Evolutionary conservation across 1,284 basidiomycete genomes (phyloP).

Genomic region (Malassezia dermatis): DNA sequence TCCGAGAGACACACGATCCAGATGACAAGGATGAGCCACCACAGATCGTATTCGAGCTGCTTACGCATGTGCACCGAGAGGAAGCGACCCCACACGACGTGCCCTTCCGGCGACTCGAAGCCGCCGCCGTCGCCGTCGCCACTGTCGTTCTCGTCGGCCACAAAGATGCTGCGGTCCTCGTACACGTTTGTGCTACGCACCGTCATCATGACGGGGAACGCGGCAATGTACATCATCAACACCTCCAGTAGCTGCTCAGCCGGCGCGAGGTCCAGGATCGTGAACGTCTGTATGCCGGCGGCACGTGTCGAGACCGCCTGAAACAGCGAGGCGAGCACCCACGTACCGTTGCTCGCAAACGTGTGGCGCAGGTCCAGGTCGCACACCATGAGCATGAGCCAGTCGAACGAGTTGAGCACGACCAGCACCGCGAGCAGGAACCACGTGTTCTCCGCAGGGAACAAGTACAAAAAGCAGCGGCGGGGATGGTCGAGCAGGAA

Average conservation of each 20-base stretch:
- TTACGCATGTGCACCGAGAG: constrained; percentile 67
- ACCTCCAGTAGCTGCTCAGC: constrained; percentile 74
- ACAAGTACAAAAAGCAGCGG: constrained; percentile 82
- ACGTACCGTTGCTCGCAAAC: constrained; percentile 54
- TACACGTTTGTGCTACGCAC: constrained; percentile 98
- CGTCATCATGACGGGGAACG: constrained; percentile 56
- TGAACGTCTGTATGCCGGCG: constrained; percentile 71
- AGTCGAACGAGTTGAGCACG: constrained; percentile 60
- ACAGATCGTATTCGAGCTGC: constrained; percentile 65
- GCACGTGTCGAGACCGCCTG: constrained; percentile 63
- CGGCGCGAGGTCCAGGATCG: constrained; percentile 63
- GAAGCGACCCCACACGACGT: constrained; percentile 61
- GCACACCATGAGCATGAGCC: constrained; percentile 75
- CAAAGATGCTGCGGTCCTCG: constrained; percentile 59
- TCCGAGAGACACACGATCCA: constrained; percentile 48
- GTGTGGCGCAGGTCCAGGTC: constrained; percentile 50
- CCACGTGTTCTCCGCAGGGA: constrained; percentile 84
- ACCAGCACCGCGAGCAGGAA: constrained; percentile 66
- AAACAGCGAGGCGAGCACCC: constrained; percentile 47
- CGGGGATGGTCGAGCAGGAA: constrained; percentile 95
- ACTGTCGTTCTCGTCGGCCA: constrained; percentile 21
- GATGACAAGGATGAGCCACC: constrained; percentile 46
- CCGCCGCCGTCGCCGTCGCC: constrained; percentile 2
- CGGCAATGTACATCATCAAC: constrained; percentile 54
- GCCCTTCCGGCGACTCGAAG: not conserved